Conservation (phyloP, 495 filamentous ascomycete genomes). For the Penicillium arizonense region DNA sequence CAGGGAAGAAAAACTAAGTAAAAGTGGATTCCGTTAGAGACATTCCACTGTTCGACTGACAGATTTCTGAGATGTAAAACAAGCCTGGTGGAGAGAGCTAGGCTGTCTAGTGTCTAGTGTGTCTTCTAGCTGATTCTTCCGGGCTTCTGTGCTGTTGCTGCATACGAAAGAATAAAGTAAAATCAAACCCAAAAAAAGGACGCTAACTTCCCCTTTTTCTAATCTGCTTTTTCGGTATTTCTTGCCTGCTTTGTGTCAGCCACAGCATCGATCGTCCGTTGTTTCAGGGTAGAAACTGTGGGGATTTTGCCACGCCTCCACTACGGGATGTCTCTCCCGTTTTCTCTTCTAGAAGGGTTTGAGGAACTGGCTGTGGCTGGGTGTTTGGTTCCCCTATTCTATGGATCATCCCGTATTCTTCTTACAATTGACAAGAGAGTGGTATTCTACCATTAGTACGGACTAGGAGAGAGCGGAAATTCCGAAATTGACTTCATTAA, state of each 20-base stretch:
- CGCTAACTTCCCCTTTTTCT: slow-evolving; percentile 10
- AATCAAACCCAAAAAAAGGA: no score
- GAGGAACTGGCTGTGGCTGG: neutral
- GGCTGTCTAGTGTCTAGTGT: neutral
- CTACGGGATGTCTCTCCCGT: slow-evolving; percentile 8
- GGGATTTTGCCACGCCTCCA: slow-evolving; percentile 20
- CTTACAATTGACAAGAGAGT: neutral
- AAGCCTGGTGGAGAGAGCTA: neutral
- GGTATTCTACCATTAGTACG: no score
- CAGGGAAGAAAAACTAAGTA: neutral
- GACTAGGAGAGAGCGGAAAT: neutral
- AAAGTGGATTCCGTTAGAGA: neutral
- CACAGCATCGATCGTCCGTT: slow-evolving; percentile 24
- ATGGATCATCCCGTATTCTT: neutral
- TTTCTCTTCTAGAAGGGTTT: neutral
- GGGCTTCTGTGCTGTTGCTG: slow-evolving; percentile 2
- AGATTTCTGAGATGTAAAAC: slow-evolving; percentile 6
- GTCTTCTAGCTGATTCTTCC: slow-evolving; percentile 7
- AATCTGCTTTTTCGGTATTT: neutral
- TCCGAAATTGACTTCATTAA: neutral
- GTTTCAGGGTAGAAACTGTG: slow-evolving; percentile 30
- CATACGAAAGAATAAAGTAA: no score
- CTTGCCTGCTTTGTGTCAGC: slow-evolving; percentile 9
- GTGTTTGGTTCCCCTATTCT: neutral
- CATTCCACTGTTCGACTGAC: neutral